Percentiles rank a stretch among this genome's conserved stretches.
Conservation (phyloP, 2,329 filamentous ascomycete species). For the Zopfia rhizophila region DNA sequence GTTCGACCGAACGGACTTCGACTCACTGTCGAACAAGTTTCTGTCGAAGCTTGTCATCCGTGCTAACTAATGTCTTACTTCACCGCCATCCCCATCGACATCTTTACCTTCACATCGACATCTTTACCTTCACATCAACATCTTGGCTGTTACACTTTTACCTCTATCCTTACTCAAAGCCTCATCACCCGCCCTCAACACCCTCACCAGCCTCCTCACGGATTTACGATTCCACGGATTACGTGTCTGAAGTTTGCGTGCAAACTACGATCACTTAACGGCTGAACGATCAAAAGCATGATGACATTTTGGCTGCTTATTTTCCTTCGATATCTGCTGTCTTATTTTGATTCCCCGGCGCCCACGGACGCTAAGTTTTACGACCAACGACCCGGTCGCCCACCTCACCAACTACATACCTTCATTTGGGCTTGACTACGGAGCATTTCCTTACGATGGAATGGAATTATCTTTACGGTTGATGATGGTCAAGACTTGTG, state of each 20-base stretch:
- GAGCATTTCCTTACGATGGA: conserved; percentile 35
- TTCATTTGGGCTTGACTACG: conserved; percentile 34
- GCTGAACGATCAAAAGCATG: conserved; percentile 47
- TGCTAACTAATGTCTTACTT: conserved; percentile 71
- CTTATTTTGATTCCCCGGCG: conserved; percentile 50
- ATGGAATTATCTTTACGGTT: conserved; percentile 34
- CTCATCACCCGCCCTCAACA: conserved; percentile 39
- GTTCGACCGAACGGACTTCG: conserved; percentile 92
- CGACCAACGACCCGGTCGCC: conserved; percentile 33
- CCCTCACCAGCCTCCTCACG: conserved; percentile 37
- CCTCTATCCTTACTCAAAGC: conserved; percentile 29
- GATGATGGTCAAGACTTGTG: conserved; percentile 35
- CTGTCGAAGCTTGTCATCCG: conserved; percentile 95
- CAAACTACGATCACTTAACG: conserved; percentile 38
- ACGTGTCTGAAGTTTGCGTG: conserved; percentile 43
- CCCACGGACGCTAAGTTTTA: conserved; percentile 48
- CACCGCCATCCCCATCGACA: conserved; percentile 19
- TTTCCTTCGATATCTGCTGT: conserved; percentile 33
- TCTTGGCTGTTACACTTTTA: conserved; percentile 30
- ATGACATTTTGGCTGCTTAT: conserved; percentile 38
- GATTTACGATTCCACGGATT: conserved; percentile 43
- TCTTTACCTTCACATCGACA: conserved; percentile 20
- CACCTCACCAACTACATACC: conserved; percentile 40
- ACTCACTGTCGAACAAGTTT: conserved; percentile 97
- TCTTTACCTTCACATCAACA: conserved; percentile 11